Evolutionary conservation across 306 rosid genomes (phyloP), one percentile per base, ranked within the genome.

Genomic region (Ormosia semicastrata): DNA sequence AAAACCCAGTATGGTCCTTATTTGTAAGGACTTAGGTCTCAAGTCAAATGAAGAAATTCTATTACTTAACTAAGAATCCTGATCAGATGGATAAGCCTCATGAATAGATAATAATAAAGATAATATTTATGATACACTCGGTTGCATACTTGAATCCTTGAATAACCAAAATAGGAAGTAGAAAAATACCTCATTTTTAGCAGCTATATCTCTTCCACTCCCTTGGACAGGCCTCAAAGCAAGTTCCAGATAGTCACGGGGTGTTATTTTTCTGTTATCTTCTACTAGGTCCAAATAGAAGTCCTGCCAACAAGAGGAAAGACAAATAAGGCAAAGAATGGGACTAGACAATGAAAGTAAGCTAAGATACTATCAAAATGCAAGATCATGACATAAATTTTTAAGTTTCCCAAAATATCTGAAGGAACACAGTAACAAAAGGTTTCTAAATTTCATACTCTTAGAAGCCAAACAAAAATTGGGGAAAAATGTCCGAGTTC

Each of bases 401-500:
- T 52, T 40, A 43, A 43, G 76, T 65, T 83, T 70, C 53, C 79
- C 49, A 56, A 40, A 64, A 64, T 44, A 43, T 66, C 36, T 30
- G 24, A 34, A 14, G 8, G 14, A 41, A 62, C 10, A 41, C 29
- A 8, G 47, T 70, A 33, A 63, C 36, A 32, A 40, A 14, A 49
- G 30, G 13, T 8, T 66, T 43, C 34, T 52, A 8, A 69, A 68
- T 30, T 78, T 56, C 73, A 67, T 88, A 93, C 97, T 92, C 97
- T 91, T n/a, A 93, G 87, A 81, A 93, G 97, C 94, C 95, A 93
- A 71, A 93, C 88, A 88, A 93, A 91, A 60, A 89, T 87, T 49
- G 97, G 97, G 72, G 97, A 87, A 84, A 93, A 91, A 62, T 89
- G 94, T 65, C 95, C 97, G 62, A 93, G 83, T 76, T 93, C 94